Evolutionary conservation across 345 rosid species (phyloP), one percentile per base, ranked within the genome.

Genomic region (Eucalyptus dawsonii): DNA sequence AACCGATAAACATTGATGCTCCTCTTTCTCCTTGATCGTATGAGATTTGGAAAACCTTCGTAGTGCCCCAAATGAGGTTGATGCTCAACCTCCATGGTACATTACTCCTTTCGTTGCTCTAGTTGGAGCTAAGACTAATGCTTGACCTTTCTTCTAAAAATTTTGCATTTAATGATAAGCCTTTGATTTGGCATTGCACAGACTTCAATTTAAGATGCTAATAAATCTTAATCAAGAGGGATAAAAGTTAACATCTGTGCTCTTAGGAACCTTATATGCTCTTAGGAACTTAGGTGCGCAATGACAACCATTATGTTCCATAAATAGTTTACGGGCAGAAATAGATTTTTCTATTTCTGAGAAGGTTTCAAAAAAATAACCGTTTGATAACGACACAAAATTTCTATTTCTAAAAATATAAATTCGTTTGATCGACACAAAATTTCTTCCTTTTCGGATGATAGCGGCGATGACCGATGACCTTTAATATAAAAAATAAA

Each of bases 91-190:
- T 56, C 62, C 29, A 56, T 5, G 14, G 13, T 24, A 24, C 62
- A 9, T 56, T 56, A 24, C 62, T 56, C 62, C 62, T 56, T 2
- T 50, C 6, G 6, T 10, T 56, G 29, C 62, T 24, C 62, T 10
- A 56, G 3, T 56, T 56, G 62, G 29, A 56, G 29, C 29, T 56
- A 56, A 4, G 62, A 10, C 2, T 24, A 3, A 24, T 24, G 29
- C 62, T 56, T 56, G 14, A 10, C 62, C 6, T 56, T 56, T 56
- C 29, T 1, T 2, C 10, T 24, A 56, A 22, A 5, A 24, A 10
- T 2, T 24, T 24, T 0, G 29, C 2, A 24, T 22, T 2, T 5
- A 56, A 22, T 2, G 3, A 3, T 56, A 10, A 56, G 62, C 2
- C 3, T 56, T 56, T 56, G 62, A 2, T 56, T 56, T 56, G 14